A percentile compares a stretch with the other conserved stretches of the same genome.
Conservation (phyloP, 2,329 filamentous ascomycete species). For the Colletotrichum lupini region DNA sequence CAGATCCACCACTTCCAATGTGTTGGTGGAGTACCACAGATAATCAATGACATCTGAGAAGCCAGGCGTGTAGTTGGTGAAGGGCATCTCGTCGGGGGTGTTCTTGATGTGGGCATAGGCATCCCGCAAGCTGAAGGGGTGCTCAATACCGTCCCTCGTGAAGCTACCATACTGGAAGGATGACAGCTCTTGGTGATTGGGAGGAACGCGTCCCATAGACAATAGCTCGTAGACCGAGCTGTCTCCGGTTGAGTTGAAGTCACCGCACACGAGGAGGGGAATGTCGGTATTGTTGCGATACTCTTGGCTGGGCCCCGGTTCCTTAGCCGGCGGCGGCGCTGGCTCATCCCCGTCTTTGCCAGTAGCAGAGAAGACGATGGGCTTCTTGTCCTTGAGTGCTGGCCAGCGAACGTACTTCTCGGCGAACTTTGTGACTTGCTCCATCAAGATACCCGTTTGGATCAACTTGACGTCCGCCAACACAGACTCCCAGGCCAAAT, state of each 20-base stretch:
- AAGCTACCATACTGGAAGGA: constrained; percentile 92
- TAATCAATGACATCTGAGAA: constrained; percentile 96
- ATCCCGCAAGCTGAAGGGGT: constrained; percentile 94
- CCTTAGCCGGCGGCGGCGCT: constrained; percentile 63
- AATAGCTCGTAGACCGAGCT: constrained; percentile 94
- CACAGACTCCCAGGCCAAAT: constrained; percentile 93
- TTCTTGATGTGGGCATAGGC: constrained; percentile 86
- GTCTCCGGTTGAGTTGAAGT: constrained; percentile 91
- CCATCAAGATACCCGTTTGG: constrained; percentile 95
- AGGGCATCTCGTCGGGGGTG: constrained; percentile 84
- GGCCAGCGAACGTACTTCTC: constrained; percentile 87
- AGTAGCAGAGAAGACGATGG: constrained; percentile 53
- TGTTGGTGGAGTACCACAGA: constrained; percentile 96
- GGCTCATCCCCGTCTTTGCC: constrained; percentile 58
- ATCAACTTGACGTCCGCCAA: constrained; percentile 96
- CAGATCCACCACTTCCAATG: constrained; percentile 83
- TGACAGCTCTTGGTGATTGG: constrained; percentile 83
- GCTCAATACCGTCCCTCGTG: constrained; percentile 89
- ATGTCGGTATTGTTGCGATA: constrained; percentile 90
- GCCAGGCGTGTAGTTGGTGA: constrained; percentile 97
- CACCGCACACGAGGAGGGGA: constrained; percentile 89
- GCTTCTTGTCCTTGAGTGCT: constrained; percentile 83
- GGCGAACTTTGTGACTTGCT: constrained; percentile 86
- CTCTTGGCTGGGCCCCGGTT: constrained; percentile 84
- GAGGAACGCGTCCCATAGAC: constrained; percentile 80